phyloP scores from a whole-genome alignment of 305 asterid species.

The Fraxinus velutina region DNA sequence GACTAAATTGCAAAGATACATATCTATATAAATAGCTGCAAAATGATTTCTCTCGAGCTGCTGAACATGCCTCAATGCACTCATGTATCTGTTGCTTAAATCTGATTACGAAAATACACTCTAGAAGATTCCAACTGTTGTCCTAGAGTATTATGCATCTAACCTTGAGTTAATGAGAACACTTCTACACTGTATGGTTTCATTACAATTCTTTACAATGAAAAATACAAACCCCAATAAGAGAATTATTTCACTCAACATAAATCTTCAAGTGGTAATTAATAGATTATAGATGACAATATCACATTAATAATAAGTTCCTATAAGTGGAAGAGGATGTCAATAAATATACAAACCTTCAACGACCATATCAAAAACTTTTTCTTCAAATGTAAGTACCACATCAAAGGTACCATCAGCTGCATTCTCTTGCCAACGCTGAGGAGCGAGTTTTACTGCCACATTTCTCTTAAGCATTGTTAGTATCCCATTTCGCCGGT shows the following conservation, averaged over 20 bases:
- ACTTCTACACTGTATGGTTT: not conserved
- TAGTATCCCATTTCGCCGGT: conserved; percentile 85
- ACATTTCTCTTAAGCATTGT: conserved; percentile 94
- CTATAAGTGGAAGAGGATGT: not conserved
- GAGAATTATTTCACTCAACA: not conserved
- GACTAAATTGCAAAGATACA: not conserved
- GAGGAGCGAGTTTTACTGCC: conserved; percentile 80
- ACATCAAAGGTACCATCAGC: conserved; percentile 84
- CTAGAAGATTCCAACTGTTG: not conserved
- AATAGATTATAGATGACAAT: not conserved
- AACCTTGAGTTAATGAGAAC: not conserved
- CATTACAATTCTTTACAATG: not conserved
- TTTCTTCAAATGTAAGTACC: conserved; percentile 88
- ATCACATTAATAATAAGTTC: not conserved
- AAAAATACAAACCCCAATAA: not conserved
- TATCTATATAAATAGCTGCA: not conserved
- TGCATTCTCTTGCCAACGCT: conserved; percentile 93
- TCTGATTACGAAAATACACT: not conserved
- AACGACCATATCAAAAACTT: conserved; percentile 90
- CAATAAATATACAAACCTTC: conserved; percentile 57
- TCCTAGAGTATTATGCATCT: not conserved
- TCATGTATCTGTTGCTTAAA: not conserved
- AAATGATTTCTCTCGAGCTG: not conserved
- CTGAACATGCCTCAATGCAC: not conserved
- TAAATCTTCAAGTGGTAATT: not conserved